Evolutionary conservation across 2,329 filamentous ascomycete genomes (phyloP).

Genomic region (Westerdykella aurantiaca): DNA sequence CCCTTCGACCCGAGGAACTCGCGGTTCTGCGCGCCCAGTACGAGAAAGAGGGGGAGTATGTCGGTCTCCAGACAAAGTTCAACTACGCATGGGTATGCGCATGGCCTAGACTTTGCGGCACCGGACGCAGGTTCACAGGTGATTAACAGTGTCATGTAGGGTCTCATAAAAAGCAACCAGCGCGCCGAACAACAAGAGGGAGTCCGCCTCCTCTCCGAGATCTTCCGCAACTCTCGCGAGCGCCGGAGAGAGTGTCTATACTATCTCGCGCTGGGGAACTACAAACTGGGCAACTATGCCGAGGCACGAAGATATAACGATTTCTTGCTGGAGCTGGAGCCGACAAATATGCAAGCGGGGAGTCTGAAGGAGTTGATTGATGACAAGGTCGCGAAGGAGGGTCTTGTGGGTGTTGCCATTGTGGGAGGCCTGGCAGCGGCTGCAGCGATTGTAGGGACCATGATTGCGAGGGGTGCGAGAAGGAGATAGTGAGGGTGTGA

Average conservation of each 20-base stretch:
- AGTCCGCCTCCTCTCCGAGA: constrained; percentile 88
- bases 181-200: constrained; percentile 89
- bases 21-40: constrained; percentile 90
- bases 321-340: constrained; percentile 82
- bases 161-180: constrained; percentile 84
- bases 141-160: constrained; percentile 47
- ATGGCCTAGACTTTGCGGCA: not conserved
- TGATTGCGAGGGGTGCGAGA: constrained; percentile 71
- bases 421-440: constrained; percentile 88
- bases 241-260: constrained; percentile 96
- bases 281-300: constrained; percentile 95
- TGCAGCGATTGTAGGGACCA: constrained; percentile 84
- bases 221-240: constrained; percentile 89
- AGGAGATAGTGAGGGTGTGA: constrained; percentile 43
- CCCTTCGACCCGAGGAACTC: constrained; percentile 85
- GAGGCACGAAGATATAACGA: constrained; percentile 95
- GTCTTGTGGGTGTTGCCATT: constrained; percentile 88
- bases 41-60: constrained; percentile 95
- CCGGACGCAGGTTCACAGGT: not conserved
- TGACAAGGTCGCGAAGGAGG: constrained; percentile 93
- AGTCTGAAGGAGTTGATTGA: constrained; percentile 86
- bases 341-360: constrained; percentile 80
- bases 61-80: constrained; percentile 97
- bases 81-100: constrained; percentile 91
- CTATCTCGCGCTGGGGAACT: constrained; percentile 95